Percentiles rank a stretch among this genome's conserved stretches.
Conservation (phyloP, 495 filamentous ascomycete genomes). For the Oidiodendron maius region DNA sequence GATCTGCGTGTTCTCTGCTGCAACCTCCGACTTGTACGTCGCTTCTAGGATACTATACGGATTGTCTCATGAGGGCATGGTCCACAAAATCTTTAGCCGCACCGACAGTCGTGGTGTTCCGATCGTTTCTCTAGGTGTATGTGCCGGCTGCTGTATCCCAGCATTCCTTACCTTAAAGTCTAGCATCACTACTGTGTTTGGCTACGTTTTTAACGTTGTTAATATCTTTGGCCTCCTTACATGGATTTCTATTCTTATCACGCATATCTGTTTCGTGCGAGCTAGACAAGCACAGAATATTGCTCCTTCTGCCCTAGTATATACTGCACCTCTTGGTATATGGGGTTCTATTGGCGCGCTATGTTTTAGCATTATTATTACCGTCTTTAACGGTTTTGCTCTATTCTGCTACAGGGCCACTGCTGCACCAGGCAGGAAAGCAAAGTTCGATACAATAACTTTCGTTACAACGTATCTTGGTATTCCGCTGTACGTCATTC, state of each 20-base stretch:
- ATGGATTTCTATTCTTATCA: conserved; percentile 79
- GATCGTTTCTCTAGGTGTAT: conserved; percentile 56
- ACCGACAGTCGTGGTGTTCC: conserved; percentile 76
- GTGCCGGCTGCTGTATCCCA: conserved; percentile 56
- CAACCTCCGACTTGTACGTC: conserved; percentile 81
- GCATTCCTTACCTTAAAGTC: conserved; percentile 74
- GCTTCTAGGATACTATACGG: conserved; percentile 77
- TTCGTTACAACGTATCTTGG: conserved; percentile 21
- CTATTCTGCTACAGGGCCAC: conserved; percentile 62
- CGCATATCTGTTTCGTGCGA: conserved; percentile 66
- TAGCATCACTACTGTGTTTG: conserved; percentile 64
- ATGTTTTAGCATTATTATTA: conserved; percentile 62
- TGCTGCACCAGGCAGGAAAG: conserved; percentile 72
- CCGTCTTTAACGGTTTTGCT: conserved; percentile 71
- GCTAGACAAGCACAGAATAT: conserved; percentile 31
- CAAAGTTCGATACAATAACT: conserved; percentile 15
- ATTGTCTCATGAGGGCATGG: conserved; percentile 69
- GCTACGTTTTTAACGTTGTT: conserved; percentile 80
- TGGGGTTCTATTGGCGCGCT: conserved; percentile 64
- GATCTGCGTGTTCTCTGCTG: conserved; percentile 60
- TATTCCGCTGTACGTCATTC: conserved; percentile 37
- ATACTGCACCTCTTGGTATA: conserved; percentile 64
- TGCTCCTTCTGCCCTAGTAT: conserved; percentile 58
- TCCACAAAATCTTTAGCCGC: conserved; percentile 61
- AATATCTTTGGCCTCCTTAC: conserved; percentile 76